phyloP scores from a whole-genome alignment of 23 red algal genomes.

The Gracilaria caudata region DNA sequence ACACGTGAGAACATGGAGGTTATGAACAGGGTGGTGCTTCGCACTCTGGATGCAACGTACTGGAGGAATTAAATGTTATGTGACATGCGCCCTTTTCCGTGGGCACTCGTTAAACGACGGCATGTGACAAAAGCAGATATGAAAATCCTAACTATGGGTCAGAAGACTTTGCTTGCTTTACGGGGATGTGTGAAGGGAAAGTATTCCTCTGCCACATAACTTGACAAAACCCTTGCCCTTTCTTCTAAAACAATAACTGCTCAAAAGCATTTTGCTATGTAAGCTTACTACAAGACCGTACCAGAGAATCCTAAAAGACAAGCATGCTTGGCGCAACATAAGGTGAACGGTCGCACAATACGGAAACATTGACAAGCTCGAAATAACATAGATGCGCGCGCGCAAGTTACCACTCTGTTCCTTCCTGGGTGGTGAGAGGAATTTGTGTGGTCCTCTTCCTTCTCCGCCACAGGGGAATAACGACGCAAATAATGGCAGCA shows the following conservation, averaged over 20 bases:
- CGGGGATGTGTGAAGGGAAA: neutral
- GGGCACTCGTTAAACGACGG: neutral
- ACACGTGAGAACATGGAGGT: neutral
- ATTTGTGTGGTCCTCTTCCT: slow-evolving; percentile 41
- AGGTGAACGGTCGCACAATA: neutral
- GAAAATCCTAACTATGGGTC: neutral
- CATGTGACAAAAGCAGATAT: neutral
- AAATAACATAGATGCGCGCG: neutral
- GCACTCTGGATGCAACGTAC: slow-evolving; percentile 13
- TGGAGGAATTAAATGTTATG: slow-evolving; percentile 5
- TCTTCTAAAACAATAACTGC: neutral
- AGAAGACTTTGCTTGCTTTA: neutral
- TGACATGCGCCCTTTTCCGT: neutral
- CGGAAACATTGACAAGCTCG: slow-evolving; percentile 3
- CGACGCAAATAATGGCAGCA: slow-evolving; percentile 19
- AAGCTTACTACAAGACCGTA: neutral
- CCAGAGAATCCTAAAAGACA: neutral
- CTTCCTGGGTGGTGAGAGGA: slow-evolving; percentile 56
- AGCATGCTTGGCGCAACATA: neutral
- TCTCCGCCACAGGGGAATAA: slow-evolving; percentile 41
- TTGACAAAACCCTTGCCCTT: neutral
- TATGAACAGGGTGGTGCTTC: slow-evolving; percentile 41
- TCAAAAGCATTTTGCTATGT: neutral
- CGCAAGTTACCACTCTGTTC: slow-evolving; percentile 36
- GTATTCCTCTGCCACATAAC: neutral